Evolutionary conservation across 495 filamentous ascomycete genomes (phyloP).

Genomic region (Jackrogersella minutella): DNA sequence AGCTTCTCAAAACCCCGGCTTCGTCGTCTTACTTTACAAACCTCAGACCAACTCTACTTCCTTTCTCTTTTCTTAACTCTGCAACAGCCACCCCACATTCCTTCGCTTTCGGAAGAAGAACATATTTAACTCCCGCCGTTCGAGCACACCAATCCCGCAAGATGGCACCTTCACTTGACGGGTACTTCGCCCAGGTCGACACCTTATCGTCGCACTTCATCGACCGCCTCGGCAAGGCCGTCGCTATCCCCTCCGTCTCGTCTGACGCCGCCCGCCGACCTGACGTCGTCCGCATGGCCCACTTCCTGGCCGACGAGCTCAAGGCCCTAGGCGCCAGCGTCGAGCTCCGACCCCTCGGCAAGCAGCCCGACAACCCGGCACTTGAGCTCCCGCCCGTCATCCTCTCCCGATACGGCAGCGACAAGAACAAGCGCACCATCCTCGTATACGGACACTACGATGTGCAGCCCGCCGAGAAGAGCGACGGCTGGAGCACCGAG

Average conservation of each 20-base stretch:
- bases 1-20: constrained; percentile 20
- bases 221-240: constrained; percentile 87
- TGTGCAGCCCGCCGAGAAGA: constrained; percentile 92
- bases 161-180: constrained; percentile 86
- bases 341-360: constrained; percentile 82
- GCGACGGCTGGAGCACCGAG: constrained; percentile 96
- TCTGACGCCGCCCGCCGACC: constrained; percentile 85
- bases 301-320: constrained; percentile 86
- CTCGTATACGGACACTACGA: constrained; percentile 99
- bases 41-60: background rate
- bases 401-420: constrained; percentile 87
- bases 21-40: constrained; percentile 10
- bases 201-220: constrained; percentile 82
- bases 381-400: constrained; percentile 93
- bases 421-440: constrained; percentile 90
- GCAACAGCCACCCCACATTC: background rate
- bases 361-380: constrained; percentile 87
- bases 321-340: constrained; percentile 83
- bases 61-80: background rate
- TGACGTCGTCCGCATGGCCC: constrained; percentile 95
- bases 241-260: constrained; percentile 95
- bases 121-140: constrained; percentile 57
- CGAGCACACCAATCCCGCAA: constrained; percentile 64
- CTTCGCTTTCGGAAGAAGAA: constrained; percentile 35
- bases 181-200: constrained; percentile 91